phyloP scores from a whole-genome alignment of 257 asterid genomes.

The Solanum chaucha region DNA sequence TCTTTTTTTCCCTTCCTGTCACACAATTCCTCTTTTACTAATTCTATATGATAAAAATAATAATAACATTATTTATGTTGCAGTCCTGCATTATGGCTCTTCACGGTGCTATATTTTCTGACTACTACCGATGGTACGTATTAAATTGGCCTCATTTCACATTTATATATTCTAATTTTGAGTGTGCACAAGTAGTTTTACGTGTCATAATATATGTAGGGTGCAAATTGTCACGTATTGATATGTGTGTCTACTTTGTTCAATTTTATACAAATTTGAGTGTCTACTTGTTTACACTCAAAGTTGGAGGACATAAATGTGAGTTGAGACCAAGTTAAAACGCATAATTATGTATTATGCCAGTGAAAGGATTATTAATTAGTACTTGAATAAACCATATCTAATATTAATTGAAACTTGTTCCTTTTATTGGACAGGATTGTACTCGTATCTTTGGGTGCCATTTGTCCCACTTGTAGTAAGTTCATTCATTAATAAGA shows the following conservation, averaged over 20 bases:
- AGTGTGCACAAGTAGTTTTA: not conserved
- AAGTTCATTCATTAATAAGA: not conserved
- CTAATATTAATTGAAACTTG: not conserved
- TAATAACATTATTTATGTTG: not conserved
- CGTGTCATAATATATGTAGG: not conserved
- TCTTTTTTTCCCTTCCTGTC: not conserved
- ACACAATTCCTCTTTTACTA: not conserved
- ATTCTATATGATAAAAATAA: not conserved
- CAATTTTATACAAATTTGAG: too few relatives aligned
- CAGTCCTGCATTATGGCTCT: constrained; percentile 9
- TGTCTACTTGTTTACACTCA: not conserved
- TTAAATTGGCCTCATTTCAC: not conserved
- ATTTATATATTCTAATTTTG: not conserved
- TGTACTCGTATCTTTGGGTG: constrained; percentile 6
- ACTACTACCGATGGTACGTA: constrained; percentile 4
- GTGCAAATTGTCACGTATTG: not conserved
- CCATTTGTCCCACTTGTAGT: constrained; percentile 10
- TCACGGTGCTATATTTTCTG: constrained; percentile 1
- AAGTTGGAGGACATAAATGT: too few relatives aligned
- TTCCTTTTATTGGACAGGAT: not conserved
- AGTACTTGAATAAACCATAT: not conserved
- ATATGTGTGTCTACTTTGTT: not conserved
- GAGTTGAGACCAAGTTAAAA: too few relatives aligned
- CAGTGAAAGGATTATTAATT: not conserved
- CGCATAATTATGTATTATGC: not conserved